Evolutionary conservation across 305 asterid species (phyloP), one percentile per base, ranked within the genome.

Genomic region (Ruellia speciosa): DNA sequence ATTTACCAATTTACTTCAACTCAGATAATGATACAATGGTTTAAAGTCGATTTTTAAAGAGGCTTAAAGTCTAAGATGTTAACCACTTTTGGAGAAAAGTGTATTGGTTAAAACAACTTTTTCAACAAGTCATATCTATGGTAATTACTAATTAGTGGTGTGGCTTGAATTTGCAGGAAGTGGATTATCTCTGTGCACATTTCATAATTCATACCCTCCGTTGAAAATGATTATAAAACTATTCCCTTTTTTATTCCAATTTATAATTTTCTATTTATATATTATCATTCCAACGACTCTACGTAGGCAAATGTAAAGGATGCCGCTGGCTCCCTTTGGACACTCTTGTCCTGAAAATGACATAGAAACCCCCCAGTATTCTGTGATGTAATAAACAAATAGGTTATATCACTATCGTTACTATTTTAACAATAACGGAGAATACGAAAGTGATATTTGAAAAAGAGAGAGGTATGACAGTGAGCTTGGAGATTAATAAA

Each of bases 321-420:
- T 80, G 69, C 31, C 31, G 31, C 77, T 70, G 68, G 61, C 34
- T 48, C 61, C 60, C 69, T 72, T 73, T 57, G 69, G 71, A 62
- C 67, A 57, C 63, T 40, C 66, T 40, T 67, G 59, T 64, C 70
- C 54, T 66, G 64, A 61, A 60, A 75, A 69, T 64, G 75, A 68
- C 74, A 67, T 69, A 55, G 37, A 59, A 65, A 50, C 58, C 43
- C 56, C 56, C 37, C 41, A 60, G 51, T 65, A 59, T 64, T 66
- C 40, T 43, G 54, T 56, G 48, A 15, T 49, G 45, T 34, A 43
- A 58, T 65, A 43, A 43, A 43, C 45, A 58, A 65, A 62, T 60
- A 60, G n/a, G 46, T 33, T 51, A 50, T 43, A 39, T 59, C 72
- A 65, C 58, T 35, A 70, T 58, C 47, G 18, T 0, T 43, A 43